Conservation (phyloP, 2,329 filamentous ascomycete species). For the Bipolaris oryzae region DNA sequence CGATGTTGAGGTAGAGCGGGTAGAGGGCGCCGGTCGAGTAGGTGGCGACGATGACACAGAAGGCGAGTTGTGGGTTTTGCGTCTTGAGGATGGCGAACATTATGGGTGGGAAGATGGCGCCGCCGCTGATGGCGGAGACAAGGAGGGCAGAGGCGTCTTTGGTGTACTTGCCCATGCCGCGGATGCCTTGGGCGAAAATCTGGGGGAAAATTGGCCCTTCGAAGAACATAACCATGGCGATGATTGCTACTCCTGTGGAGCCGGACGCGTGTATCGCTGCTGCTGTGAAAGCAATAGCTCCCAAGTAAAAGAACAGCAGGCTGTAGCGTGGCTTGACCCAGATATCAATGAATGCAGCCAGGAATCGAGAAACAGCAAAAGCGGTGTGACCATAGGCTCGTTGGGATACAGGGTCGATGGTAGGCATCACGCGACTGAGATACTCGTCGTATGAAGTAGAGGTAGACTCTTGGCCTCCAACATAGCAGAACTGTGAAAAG, state of each 20-base stretch:
- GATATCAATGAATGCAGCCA: slow-evolving; percentile 59
- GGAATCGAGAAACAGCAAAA: slow-evolving; percentile 64
- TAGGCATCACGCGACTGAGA: slow-evolving; percentile 49
- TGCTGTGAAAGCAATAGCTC: slow-evolving; percentile 58
- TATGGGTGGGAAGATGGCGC: slow-evolving; percentile 62
- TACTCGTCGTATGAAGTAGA: slow-evolving; percentile 57
- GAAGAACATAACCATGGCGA: slow-evolving; percentile 63
- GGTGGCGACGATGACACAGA: slow-evolving; percentile 59
- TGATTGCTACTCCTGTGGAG: slow-evolving; percentile 53
- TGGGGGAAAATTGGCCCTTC: slow-evolving; percentile 66
- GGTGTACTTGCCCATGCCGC: slow-evolving; percentile 63
- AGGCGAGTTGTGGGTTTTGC: slow-evolving; percentile 55
- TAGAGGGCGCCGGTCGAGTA: slow-evolving; percentile 60
- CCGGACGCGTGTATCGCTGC: slow-evolving; percentile 56
- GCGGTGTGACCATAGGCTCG: slow-evolving; percentile 62
- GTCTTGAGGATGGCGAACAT: slow-evolving; percentile 54
- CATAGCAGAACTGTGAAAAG: slow-evolving; percentile 65
- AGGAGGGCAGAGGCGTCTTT: slow-evolving; percentile 62
- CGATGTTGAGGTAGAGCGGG: slow-evolving; percentile 60
- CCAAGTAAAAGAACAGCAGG: slow-evolving; percentile 60
- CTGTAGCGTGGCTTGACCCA: slow-evolving; percentile 64
- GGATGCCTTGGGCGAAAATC: slow-evolving; percentile 63
- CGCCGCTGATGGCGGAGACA: slow-evolving; percentile 61
- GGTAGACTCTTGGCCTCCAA: slow-evolving; percentile 65
- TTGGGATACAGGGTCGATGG: slow-evolving; percentile 49